Evolutionary conservation across 106 monocot species (phyloP).

Genomic region (Iris macrosiphon): DNA sequence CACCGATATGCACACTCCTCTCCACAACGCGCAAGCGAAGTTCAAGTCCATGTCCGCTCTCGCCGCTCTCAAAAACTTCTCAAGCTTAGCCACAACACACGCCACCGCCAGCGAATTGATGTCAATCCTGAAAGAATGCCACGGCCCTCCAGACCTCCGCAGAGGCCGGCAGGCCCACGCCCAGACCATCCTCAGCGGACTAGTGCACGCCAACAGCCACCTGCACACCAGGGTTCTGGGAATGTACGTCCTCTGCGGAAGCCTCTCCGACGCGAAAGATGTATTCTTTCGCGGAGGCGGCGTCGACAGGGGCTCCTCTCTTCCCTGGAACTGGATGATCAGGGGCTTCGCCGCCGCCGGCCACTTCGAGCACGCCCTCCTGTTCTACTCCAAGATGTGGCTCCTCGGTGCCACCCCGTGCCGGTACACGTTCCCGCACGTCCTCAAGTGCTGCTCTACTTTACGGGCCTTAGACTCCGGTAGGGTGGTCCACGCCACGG

Average conservation of each 20-base stretch:
- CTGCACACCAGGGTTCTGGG: slow-evolving; percentile 37
- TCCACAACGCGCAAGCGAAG: too few relatives aligned
- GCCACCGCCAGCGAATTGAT: slow-evolving; percentile 10
- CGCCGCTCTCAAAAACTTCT: too few relatives aligned
- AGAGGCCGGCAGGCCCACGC: slow-evolving; percentile 52
- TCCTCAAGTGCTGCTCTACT: slow-evolving; percentile 57
- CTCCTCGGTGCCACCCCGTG: slow-evolving; percentile 41
- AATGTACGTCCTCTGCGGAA: slow-evolving; percentile 63
- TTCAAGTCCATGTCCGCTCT: too few relatives aligned
- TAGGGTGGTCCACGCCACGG: slow-evolving; percentile 44
- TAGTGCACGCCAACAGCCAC: neutral
- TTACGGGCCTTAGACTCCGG: slow-evolving; percentile 48
- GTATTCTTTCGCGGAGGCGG: slow-evolving; percentile 52
- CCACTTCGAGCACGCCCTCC: slow-evolving; percentile 34
- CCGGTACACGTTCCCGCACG: slow-evolving; percentile 62
- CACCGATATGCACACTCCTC: too few relatives aligned
- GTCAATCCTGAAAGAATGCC: slow-evolving; percentile 18
- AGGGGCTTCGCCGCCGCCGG: slow-evolving; percentile 45
- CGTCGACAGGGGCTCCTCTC: slow-evolving; percentile 22
- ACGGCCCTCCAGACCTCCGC: slow-evolving; percentile 17
- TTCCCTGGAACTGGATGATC: slow-evolving; percentile 93
- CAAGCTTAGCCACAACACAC: too few relatives aligned
- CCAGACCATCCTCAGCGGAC: slow-evolving; percentile 33
- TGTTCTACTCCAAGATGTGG: slow-evolving; percentile 92
- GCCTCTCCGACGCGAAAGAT: slow-evolving; percentile 48